Conservation (phyloP, 306 rosid genomes). For the Acacia acuminata region DNA sequence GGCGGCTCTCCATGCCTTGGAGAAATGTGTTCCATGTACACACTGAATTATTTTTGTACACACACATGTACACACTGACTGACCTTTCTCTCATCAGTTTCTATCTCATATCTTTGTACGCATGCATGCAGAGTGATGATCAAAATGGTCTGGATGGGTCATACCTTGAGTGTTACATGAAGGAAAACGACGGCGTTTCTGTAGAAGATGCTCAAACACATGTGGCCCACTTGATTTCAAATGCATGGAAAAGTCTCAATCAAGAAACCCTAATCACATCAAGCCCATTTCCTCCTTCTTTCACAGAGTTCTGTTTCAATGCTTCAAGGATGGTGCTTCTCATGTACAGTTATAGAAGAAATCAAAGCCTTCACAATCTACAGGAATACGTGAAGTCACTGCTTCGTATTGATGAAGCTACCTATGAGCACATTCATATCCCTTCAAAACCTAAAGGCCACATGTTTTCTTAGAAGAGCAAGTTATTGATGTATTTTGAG, state of each 20-base stretch:
- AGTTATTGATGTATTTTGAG: not conserved
- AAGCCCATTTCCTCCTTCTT: slow-evolving; percentile 42
- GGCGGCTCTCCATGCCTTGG: too few relatives aligned
- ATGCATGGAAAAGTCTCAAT: slow-evolving; percentile 57
- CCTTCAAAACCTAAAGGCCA: not conserved
- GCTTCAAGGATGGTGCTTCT: slow-evolving; percentile 58
- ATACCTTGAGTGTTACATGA: slow-evolving; percentile 51
- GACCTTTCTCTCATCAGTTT: not conserved
- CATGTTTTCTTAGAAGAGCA: not conserved
- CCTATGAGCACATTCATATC: not conserved
- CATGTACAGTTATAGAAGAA: slow-evolving; percentile 41
- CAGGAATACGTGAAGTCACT: slow-evolving; percentile 39
- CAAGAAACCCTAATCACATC: slow-evolving; percentile 30
- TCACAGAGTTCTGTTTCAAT: slow-evolving; percentile 46
- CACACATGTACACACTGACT: not conserved
- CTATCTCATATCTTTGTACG: not conserved
- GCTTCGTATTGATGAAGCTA: slow-evolving; percentile 15
- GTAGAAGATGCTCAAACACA: slow-evolving; percentile 27
- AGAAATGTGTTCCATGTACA: too few relatives aligned
- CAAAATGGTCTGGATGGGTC: slow-evolving; percentile 59
- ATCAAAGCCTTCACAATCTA: not conserved
- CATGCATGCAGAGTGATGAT: slow-evolving; percentile 36
- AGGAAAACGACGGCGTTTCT: slow-evolving; percentile 35
- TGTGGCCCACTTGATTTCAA: slow-evolving; percentile 42
- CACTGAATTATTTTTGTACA: not conserved